phyloP scores from a whole-genome alignment of 2,329 filamentous ascomycete genomes.

The Claviceps humidiphila region DNA sequence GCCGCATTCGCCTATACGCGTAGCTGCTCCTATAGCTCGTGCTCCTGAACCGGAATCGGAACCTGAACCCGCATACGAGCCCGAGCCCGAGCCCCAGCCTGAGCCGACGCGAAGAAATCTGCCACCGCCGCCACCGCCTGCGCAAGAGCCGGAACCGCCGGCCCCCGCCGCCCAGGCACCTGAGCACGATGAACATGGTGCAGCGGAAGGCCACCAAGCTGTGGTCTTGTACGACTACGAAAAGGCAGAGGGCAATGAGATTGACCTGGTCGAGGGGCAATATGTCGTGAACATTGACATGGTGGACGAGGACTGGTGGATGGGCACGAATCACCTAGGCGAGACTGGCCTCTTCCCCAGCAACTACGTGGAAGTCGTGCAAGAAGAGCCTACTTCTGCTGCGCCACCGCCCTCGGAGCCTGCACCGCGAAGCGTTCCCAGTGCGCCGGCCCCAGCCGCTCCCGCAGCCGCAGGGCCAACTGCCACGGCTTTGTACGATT shows the following conservation, averaged over 20 bases:
- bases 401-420: conserved; percentile 24
- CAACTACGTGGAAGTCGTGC: conserved; percentile 87
- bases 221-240: conserved; percentile 90
- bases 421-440: conserved; percentile 10
- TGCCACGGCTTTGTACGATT: conserved; percentile 84
- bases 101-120: conserved; percentile 35
- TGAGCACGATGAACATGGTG: conserved; percentile 13
- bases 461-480: conserved; percentile 40
- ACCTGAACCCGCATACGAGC: conserved; percentile 15
- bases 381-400: conserved; percentile 37
- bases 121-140: conserved; percentile 47
- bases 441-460: conserved; percentile 23
- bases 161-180: conserved; percentile 13
- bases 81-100: conserved; percentile 34
- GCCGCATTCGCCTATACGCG: conserved; percentile 58
- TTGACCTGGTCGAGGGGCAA: conserved; percentile 81
- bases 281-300: conserved; percentile 85
- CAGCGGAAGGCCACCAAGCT: conserved; percentile 52
- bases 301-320: conserved; percentile 98
- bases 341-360: conserved; percentile 88
- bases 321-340: conserved; percentile 75
- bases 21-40: conserved; percentile 74
- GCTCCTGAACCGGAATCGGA: conserved; percentile 35
- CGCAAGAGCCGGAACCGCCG: conserved; percentile 43
- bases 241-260: conserved; percentile 93